A percentile compares a stretch with the other conserved stretches of the same genome.
Evolutionary conservation across 805 yeast species (phyloP).

Genomic region (Kuraishia ogatae): DNA sequence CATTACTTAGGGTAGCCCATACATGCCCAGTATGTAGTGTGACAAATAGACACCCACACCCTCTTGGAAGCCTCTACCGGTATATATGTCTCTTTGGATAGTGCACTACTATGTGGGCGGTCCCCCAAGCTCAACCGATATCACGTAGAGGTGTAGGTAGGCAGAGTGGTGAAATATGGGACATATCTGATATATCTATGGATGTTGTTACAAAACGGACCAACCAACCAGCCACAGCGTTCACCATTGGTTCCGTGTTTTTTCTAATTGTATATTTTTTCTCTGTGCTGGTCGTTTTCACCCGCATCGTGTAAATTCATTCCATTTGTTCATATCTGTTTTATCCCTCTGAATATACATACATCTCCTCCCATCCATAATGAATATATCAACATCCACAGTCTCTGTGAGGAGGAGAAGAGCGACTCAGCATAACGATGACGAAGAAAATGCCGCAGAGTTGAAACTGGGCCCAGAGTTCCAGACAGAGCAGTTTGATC

Average conservation of each 20-base stretch:
- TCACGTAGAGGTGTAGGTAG: background rate
- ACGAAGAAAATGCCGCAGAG: conserved; percentile 87
- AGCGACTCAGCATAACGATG: conserved; percentile 55
- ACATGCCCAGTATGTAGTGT: no score
- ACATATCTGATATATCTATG: no score
- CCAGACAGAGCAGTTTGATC: conserved; percentile 68
- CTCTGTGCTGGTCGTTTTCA: background rate
- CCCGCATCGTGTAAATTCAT: background rate
- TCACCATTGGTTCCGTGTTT: background rate
- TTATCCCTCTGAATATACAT: background rate
- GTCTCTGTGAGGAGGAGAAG: conserved; percentile 73
- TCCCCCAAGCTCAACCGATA: background rate
- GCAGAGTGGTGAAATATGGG: background rate
- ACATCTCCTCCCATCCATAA: conserved; percentile 14
- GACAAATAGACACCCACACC: no score
- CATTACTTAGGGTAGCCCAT: no score
- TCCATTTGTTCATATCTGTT: background rate
- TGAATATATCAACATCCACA: conserved; percentile 89
- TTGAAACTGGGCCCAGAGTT: conserved; percentile 92
- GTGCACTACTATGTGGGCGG: background rate
- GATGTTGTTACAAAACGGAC: background rate
- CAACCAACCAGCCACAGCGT: background rate
- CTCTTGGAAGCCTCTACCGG: background rate
- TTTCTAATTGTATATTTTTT: no score
- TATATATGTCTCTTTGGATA: background rate